Conservation (phyloP, 192 early-diverging fungal species). For the Podila epigama region DNA sequence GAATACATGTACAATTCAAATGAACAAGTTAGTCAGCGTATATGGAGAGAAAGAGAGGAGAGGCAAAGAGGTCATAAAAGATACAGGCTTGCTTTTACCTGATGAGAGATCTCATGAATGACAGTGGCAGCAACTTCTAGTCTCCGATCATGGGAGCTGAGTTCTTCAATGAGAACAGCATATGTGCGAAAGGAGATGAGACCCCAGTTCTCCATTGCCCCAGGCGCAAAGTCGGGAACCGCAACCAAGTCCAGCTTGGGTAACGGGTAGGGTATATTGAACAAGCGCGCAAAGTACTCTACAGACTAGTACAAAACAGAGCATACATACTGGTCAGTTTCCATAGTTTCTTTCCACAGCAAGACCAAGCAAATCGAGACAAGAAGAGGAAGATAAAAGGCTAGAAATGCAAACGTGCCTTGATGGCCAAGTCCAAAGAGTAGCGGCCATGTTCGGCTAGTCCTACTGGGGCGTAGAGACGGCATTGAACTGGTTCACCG, state of each 20-base stretch:
- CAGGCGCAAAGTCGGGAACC: slow-evolving; percentile 66
- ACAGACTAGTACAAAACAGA: slow-evolving; percentile 14
- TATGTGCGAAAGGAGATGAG: slow-evolving; percentile 48
- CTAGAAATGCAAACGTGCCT: background rate
- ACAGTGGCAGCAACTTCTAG: slow-evolving; percentile 49
- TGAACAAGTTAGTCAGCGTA: too few species aligned
- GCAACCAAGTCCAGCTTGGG: slow-evolving; percentile 67
- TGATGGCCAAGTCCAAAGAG: slow-evolving; percentile 41
- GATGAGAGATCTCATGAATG: slow-evolving; percentile 50
- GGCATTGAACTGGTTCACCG: slow-evolving; percentile 49
- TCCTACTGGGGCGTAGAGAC: slow-evolving; percentile 58
- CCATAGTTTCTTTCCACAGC: too few species aligned
- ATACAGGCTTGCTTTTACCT: slow-evolving; percentile 1
- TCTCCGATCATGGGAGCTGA: slow-evolving; percentile 35
- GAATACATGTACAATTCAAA: background rate
- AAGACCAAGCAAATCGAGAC: too few species aligned
- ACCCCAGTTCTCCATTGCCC: slow-evolving; percentile 71
- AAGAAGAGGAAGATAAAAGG: background rate
- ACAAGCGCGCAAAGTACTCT: slow-evolving; percentile 44
- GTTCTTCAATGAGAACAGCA: slow-evolving; percentile 43
- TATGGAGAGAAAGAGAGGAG: background rate
- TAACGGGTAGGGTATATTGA: slow-evolving; percentile 57
- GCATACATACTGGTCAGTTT: too few species aligned
- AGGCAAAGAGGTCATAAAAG: background rate
- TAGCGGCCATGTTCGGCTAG: slow-evolving; percentile 34